phyloP scores from a whole-genome alignment of 2,329 filamentous ascomycete genomes.

The Talaromyces verruculosus region DNA sequence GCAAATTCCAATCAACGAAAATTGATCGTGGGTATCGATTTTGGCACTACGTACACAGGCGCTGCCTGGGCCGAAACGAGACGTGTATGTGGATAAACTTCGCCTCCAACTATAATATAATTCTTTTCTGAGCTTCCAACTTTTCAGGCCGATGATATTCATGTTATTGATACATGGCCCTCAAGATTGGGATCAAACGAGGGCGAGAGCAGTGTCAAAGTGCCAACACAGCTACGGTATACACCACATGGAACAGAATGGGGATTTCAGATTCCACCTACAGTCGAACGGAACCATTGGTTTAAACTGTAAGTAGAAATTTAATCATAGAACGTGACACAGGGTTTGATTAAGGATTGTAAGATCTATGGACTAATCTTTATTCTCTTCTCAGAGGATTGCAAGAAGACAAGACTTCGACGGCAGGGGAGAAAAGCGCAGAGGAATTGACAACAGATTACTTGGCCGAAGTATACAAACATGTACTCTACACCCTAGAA shows the following conservation, averaged over 20 bases:
- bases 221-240: conserved; percentile 98
- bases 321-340: background rate
- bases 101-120: conserved; percentile 72
- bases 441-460: conserved; percentile 98
- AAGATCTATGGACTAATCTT: background rate
- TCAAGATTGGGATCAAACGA: background rate
- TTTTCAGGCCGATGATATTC: background rate
- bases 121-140: background rate
- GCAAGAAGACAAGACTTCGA: background rate
- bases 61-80: conserved; percentile 71
- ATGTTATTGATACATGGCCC: background rate
- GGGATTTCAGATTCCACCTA: conserved; percentile 96
- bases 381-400: background rate
- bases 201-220: conserved; percentile 81
- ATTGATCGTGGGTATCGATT: conserved; percentile 97
- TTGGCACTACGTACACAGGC: conserved; percentile 97
- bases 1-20: conserved; percentile 86
- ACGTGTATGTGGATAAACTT: conserved; percentile 41
- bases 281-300: conserved; percentile 99
- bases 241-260: conserved; percentile 99
- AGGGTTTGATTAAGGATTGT: background rate
- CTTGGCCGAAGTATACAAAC: conserved; percentile 94
- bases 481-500: conserved; percentile 90
- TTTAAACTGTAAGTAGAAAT: conserved; percentile 85
- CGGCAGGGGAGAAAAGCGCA: conserved; percentile 51